These are phyloP conservation scores for Trametes pubescens DNA, from an alignment of 1,284 basidiomycete species.

Conservation along the genomic window DNA sequence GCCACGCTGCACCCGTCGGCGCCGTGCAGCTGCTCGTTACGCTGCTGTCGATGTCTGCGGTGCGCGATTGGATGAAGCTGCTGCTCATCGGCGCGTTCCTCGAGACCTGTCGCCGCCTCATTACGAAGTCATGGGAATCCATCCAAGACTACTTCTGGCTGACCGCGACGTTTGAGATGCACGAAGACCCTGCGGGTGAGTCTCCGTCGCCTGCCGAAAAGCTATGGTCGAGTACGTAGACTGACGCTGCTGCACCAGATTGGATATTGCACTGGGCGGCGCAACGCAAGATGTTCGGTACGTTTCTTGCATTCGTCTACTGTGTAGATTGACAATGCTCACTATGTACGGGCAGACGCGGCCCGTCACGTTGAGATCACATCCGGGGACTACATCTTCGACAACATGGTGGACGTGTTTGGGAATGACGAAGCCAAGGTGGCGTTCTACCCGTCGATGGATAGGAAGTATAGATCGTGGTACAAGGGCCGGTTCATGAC, in stretches of 20 bases:
- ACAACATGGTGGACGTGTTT: constrained; percentile 16
- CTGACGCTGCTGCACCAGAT: constrained; percentile 58
- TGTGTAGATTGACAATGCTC: not conserved
- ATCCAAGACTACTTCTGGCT: constrained; percentile 65
- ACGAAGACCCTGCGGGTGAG: constrained; percentile 67
- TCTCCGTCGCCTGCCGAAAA: not conserved
- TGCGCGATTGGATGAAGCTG: constrained; percentile 72
- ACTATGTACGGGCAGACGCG: constrained; percentile 2
- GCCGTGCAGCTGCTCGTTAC: constrained; percentile 53
- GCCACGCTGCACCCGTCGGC: not conserved
- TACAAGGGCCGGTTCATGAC: constrained; percentile 57
- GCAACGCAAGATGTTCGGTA: constrained; percentile 24
- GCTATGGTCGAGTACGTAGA: constrained; percentile 33
- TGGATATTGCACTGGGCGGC: constrained; percentile 33
- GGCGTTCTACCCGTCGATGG: constrained; percentile 56
- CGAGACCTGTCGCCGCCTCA: constrained; percentile 61
- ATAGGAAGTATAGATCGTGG: constrained; percentile 56
- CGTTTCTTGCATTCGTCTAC: not conserved
- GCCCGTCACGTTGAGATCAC: constrained; percentile 26
- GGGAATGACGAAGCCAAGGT: constrained; percentile 48
- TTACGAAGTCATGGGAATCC: constrained; percentile 51
- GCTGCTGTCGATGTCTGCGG: constrained; percentile 52
- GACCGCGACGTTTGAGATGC: constrained; percentile 66
- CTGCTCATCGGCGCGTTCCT: constrained; percentile 66
- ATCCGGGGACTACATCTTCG: constrained; percentile 10